Conservation (phyloP, 768 basidiomycete genomes). For the Lanmaoa pseudosensibilis region DNA sequence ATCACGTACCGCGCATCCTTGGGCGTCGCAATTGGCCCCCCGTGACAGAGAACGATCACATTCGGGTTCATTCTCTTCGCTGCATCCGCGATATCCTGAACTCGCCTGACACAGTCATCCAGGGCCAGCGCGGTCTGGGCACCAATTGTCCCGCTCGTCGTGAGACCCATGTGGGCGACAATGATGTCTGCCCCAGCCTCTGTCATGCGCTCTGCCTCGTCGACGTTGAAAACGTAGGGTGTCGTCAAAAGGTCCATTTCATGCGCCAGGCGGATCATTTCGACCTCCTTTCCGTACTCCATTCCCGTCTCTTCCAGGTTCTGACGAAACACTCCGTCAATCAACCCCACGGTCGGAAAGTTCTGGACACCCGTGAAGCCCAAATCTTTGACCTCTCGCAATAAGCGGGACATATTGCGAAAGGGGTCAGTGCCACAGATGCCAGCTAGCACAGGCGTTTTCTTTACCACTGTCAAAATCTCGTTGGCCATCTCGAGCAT, state of each 20-base stretch:
- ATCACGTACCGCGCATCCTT: constrained; percentile 24
- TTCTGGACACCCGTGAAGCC: constrained; percentile 31
- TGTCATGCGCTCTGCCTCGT: constrained; percentile 28
- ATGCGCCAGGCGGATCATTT: constrained; percentile 30
- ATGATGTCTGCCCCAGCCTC: constrained; percentile 26
- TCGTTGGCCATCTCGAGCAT: constrained; percentile 32
- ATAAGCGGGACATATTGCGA: constrained; percentile 26
- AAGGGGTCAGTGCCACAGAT: constrained; percentile 32
- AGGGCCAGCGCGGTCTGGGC: constrained; percentile 25
- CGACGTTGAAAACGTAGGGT: constrained; percentile 29
- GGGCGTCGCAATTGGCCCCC: constrained; percentile 28
- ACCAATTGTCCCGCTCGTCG: constrained; percentile 28
- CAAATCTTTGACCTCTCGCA: constrained; percentile 26
- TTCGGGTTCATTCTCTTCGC: constrained; percentile 18
- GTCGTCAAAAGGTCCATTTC: constrained; percentile 27
- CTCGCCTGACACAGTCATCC: constrained; percentile 24
- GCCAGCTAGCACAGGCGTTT: constrained; percentile 30
- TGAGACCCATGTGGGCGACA: constrained; percentile 32
- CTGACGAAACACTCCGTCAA: constrained; percentile 30
- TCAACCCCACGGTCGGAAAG: constrained; percentile 30
- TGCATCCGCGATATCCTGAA: constrained; percentile 19
- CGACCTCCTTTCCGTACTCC: constrained; percentile 33
- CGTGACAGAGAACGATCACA: constrained; percentile 24
- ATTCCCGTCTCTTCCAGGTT: constrained; percentile 33
- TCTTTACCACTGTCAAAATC: constrained; percentile 27